These are phyloP conservation scores for Didymella glomerata DNA, from an alignment of 2,329 filamentous ascomycete genomes.

Conservation along the genomic window DNA sequence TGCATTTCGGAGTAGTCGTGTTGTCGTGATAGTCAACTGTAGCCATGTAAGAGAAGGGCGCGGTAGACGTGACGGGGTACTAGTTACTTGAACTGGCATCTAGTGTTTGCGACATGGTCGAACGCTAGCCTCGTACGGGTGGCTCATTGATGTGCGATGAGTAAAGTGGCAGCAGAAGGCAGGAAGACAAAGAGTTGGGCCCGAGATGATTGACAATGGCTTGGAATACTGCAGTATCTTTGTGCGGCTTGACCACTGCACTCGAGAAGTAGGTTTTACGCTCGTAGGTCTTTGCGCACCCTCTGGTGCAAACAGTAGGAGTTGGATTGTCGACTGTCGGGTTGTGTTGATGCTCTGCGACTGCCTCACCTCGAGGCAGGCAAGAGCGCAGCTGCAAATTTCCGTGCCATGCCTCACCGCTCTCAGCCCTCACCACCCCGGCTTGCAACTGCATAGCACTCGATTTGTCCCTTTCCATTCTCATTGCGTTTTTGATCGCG, in stretches of 20 bases:
- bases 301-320: background rate
- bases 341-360: slow-evolving; percentile 14
- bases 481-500: background rate
- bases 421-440: background rate
- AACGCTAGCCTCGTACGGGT: too few relatives aligned
- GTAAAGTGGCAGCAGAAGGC: background rate
- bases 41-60: background rate
- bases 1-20: background rate
- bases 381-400: slow-evolving; percentile 25
- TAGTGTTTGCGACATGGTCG: background rate
- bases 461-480: background rate
- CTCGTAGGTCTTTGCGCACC: background rate
- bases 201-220: background rate
- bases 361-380: slow-evolving; percentile 25
- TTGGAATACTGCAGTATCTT: too few relatives aligned
- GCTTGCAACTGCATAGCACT: background rate
- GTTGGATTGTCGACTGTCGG: background rate
- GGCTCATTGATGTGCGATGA: background rate
- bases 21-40: background rate
- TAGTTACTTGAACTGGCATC: background rate
- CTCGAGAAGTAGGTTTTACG: background rate
- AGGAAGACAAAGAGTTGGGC: background rate
- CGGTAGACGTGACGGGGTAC: background rate
- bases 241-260: background rate
- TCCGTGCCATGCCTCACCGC: slow-evolving; percentile 9